Conservation (phyloP, 1,284 basidiomycete genomes). For the Puccinia coronata region DNA sequence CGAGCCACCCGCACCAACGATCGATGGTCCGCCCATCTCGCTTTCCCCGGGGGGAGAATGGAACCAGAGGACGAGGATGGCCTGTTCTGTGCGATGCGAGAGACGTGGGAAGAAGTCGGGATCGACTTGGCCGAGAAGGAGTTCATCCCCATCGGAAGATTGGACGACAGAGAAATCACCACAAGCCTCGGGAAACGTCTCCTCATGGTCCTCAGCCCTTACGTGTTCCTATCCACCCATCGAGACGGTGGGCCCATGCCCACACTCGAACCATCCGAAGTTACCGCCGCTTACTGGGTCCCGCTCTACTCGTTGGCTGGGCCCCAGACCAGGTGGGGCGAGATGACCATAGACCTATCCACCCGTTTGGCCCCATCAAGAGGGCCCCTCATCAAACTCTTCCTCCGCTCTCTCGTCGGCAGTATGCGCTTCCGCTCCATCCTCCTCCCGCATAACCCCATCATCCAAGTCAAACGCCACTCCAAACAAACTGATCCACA, state of each 20-base stretch:
- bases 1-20: conserved; percentile 66
- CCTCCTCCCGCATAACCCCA: conserved; percentile 57
- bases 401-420: conserved; percentile 78
- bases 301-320: conserved; percentile 38
- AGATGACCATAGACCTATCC: conserved; percentile 51
- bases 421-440: conserved; percentile 72
- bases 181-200: conserved; percentile 94
- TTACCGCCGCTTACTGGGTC: conserved; percentile 23
- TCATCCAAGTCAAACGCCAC: conserved; percentile 50
- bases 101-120: conserved; percentile 99
- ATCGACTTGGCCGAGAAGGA: conserved; percentile 90
- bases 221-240: conserved; percentile 57
- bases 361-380: conserved; percentile 17
- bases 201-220: conserved; percentile 95
- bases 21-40: conserved; percentile 71
- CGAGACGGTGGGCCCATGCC: not conserved
- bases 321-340: conserved; percentile 28
- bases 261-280: not conserved
- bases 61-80: conserved; percentile 91
- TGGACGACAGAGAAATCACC: conserved; percentile 98
- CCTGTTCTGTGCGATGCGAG: conserved; percentile 80
- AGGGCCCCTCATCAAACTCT: conserved; percentile 18
- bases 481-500: conserved; percentile 45
- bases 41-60: conserved; percentile 90
- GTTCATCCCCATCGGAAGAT: conserved; percentile 83